Conservation (phyloP, 208 protist genomes). For the Crithidia brevicula region DNA sequence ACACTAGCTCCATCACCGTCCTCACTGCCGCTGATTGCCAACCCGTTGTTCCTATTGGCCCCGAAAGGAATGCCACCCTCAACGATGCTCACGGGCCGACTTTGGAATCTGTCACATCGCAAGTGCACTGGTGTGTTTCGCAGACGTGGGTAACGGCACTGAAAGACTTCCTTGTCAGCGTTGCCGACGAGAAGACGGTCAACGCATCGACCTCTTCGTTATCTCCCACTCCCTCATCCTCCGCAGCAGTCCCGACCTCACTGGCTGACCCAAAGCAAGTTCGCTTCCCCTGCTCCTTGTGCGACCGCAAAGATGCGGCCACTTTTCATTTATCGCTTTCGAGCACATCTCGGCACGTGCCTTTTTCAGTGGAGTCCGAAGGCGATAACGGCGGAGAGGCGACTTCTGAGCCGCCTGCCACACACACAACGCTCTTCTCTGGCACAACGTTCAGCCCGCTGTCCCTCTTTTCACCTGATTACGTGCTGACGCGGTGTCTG, state of each 20-base stretch:
- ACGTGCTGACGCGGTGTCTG: slow-evolving; percentile 64
- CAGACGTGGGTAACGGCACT: slow-evolving; percentile 32
- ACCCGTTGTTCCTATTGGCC: background rate
- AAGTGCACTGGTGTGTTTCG: slow-evolving; percentile 42
- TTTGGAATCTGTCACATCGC: no score
- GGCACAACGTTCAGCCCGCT: slow-evolving; percentile 70
- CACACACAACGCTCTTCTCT: slow-evolving; percentile 83
- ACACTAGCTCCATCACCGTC: background rate
- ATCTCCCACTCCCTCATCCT: background rate
- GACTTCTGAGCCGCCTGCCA: slow-evolving; percentile 16
- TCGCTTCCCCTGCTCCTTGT: slow-evolving; percentile 66
- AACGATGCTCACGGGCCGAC: no score
- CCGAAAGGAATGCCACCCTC: no score
- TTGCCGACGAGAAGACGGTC: background rate
- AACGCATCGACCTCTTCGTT: slow-evolving; percentile 1
- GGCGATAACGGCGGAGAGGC: background rate
- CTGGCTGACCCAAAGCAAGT: background rate
- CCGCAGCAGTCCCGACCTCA: background rate
- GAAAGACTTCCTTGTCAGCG: slow-evolving; percentile 27
- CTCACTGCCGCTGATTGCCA: slow-evolving; percentile 23
- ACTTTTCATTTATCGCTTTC: slow-evolving; percentile 33
- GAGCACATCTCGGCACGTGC: slow-evolving; percentile 30
- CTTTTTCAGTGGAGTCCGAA: background rate
- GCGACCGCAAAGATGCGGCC: slow-evolving; percentile 32
- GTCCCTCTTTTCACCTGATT: slow-evolving; percentile 57